Evolutionary conservation across 441 rosid species (phyloP).

Genomic region (Raphanus hybrid): DNA sequence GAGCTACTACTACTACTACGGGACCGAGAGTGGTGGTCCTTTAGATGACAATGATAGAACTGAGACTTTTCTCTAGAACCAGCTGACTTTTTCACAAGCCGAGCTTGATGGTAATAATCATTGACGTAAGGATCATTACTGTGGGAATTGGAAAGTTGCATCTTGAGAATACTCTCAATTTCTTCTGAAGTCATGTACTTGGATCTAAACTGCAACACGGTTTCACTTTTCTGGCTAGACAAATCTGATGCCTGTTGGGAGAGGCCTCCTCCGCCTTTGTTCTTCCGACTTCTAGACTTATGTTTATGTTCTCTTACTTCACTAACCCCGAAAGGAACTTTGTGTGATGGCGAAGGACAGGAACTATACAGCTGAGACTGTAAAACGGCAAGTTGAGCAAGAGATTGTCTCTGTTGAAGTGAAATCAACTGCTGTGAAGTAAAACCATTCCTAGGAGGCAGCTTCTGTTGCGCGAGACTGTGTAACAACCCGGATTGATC

Average conservation of each 20-base stretch:
- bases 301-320: conserved; percentile 67
- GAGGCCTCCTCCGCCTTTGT: conserved; percentile 44
- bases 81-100: conserved; percentile 60
- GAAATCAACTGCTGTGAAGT: conserved; percentile 57
- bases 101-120: conserved; percentile 92
- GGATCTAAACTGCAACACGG: conserved; percentile 52
- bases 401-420: conserved; percentile 60
- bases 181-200: conserved; percentile 95
- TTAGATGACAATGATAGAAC: conserved; percentile 78
- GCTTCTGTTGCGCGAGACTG: conserved; percentile 48
- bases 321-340: conserved; percentile 50
- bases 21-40: conserved; percentile 72
- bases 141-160: conserved; percentile 90
- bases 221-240: conserved; percentile 65
- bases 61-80: conserved; percentile 60
- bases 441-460: conserved; percentile 68
- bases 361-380: conserved; percentile 65
- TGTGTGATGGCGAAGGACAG: conserved; percentile 64
- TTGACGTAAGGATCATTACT: conserved; percentile 75
- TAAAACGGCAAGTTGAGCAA: conserved; percentile 72
- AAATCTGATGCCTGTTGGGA: conserved; percentile 75
- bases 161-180: conserved; percentile 88
- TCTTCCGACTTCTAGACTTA: conserved; percentile 65
- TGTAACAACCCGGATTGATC: conserved; percentile 69
- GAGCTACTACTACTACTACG: conserved; percentile 59